Base-by-base conservation (phyloP, 116 monocot species). In the Trichopus zeylanicus region DNA sequence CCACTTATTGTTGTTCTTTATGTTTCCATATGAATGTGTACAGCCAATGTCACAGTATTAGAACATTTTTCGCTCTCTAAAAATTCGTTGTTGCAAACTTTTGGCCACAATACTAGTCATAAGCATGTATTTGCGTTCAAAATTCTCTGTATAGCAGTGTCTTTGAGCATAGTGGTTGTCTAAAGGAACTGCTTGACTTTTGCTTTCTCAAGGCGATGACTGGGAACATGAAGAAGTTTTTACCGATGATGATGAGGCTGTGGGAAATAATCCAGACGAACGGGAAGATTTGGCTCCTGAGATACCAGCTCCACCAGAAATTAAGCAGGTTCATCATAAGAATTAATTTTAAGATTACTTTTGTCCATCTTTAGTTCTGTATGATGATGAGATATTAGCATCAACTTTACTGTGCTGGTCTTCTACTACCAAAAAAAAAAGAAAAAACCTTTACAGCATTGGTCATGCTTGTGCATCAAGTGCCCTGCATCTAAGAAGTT, bases 211-310 rank as follows among this genome's bases (percentile, higher is more conserved):
- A 98, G 98, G 98, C 73, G 98, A 98, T 85, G 98, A 98, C 57
- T 98, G 98, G 98, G 98, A 98, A 67, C 98, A 98, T 72, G 98
- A 98, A 81, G 98, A 98, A 65, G 88, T 80, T 53, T 98, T 98
- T 67, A 98, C 98, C 53, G 98, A 98, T 66, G 98, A 98, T 60
- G 98, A 98, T 83, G 98, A 98, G 73, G 88, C 92, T 64, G 88
- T 98, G 29, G 98, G 85, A 29, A 91, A 91, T 67, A 92, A 98
- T 73, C 88, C 88, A 59, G 82, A 81, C 39, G 90, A 95, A 62
- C 80, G 90, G 48, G 87, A 86, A 60, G 90, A 84, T 67, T 65
- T 94, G 68, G 84, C 83, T 67, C 86, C 86, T 61, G 86, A 86
- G 59, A 81, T 84, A 74, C 90, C 90, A 24, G 86, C 94, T 5